These are phyloP conservation scores for Erigeron canadensis DNA, from an alignment of 129 eudicot genomes.

Conservation along the genomic window DNA sequence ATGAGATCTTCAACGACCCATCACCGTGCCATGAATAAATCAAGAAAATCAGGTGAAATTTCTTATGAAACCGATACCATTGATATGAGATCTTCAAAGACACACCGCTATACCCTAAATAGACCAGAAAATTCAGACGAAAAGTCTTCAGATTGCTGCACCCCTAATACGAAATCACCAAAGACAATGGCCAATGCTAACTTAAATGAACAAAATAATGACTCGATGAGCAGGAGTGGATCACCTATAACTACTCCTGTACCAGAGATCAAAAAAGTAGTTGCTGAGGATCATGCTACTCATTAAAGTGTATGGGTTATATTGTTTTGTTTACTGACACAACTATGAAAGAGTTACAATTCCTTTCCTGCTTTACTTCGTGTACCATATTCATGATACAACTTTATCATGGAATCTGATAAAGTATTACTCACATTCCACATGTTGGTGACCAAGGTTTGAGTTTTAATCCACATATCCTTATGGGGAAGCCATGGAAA, in stretches of 20 bases:
- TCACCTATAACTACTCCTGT: slow-evolving; percentile 30
- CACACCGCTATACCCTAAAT: background rate
- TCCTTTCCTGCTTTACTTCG: slow-evolving; percentile 20
- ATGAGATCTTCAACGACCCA: slow-evolving; percentile 32
- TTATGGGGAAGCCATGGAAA: slow-evolving; percentile 9
- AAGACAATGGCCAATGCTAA: slow-evolving; percentile 21
- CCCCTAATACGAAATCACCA: slow-evolving; percentile 24
- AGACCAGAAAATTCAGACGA: slow-evolving; percentile 5
- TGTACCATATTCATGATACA: slow-evolving; percentile 29
- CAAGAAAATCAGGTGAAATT: slow-evolving; percentile 45
- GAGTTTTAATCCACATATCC: slow-evolving; percentile 1
- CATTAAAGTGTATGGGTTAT: slow-evolving; percentile 1
- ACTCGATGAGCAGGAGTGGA: slow-evolving; percentile 23
- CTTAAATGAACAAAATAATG: slow-evolving; percentile 20
- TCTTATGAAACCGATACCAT: slow-evolving; percentile 33
- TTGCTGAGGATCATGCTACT: slow-evolving; percentile 24
- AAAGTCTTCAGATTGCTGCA: background rate
- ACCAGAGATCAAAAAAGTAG: slow-evolving; percentile 21
- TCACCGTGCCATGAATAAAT: slow-evolving; percentile 55
- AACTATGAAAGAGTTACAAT: slow-evolving; percentile 14
- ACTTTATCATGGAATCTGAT: background rate
- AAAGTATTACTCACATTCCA: slow-evolving; percentile 9
- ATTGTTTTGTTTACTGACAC: slow-evolving; percentile 1
- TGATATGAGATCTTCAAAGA: slow-evolving; percentile 5
- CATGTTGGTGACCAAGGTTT: slow-evolving; percentile 11